A percentile compares a stretch with the other conserved stretches of the same genome.
Evolutionary conservation across 169 alveolate species (phyloP).

Genomic region (Cystoisospora suis): DNA sequence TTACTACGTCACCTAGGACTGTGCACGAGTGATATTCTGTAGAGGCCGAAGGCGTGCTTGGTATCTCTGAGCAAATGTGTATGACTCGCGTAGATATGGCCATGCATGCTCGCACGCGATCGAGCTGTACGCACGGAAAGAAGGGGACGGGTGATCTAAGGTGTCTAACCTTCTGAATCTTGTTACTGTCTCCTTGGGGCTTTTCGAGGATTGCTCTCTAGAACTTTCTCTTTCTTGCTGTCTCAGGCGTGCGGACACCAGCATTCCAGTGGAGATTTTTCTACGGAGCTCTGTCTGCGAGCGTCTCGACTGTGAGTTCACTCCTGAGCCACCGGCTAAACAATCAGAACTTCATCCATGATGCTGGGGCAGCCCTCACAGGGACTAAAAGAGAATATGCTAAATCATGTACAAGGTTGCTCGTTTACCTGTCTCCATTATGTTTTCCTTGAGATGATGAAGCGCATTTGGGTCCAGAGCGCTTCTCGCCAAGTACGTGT

Average conservation of each 20-base stretch:
- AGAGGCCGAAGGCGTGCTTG: no score
- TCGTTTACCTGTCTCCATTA: not conserved
- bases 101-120: not conserved
- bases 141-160: not conserved
- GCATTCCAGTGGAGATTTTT: slow-evolving; percentile 22
- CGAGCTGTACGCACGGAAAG: not conserved
- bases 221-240: not conserved
- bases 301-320: not conserved
- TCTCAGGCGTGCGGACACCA: not conserved
- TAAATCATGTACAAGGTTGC: not conserved
- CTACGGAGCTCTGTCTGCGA: slow-evolving; percentile 25
- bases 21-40: no score
- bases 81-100: not conserved
- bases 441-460: not conserved
- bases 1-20: no score
- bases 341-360: not conserved
- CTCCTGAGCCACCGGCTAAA: not conserved
- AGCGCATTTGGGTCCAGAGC: not conserved
- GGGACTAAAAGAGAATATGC: no score
- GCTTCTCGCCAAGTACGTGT: no score
- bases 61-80: not conserved
- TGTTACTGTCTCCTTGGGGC: not conserved
- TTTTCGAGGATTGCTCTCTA: not conserved
- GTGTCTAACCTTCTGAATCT: no score
- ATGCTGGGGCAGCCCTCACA: not conserved